Percentiles rank a stretch among this genome's conserved stretches.
Evolutionary conservation across 768 basidiomycete species (phyloP).

Genomic region (Porphyrellus cyaneotinctus): DNA sequence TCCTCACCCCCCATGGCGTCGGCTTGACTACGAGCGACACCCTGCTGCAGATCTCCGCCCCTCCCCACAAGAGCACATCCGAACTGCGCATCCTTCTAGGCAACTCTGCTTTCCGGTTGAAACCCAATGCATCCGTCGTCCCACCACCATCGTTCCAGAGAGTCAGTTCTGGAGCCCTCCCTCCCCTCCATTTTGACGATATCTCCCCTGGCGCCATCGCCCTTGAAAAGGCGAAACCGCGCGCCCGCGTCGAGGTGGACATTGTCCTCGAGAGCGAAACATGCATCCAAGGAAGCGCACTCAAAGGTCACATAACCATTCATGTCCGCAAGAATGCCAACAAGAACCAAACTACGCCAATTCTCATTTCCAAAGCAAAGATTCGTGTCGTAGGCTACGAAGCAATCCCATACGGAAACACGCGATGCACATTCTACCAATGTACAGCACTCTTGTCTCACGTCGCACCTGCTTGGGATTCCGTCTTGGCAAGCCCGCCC

Average conservation of each 20-base stretch:
- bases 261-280: conserved; percentile 71
- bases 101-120: conserved; percentile 52
- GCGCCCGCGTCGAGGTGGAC: conserved; percentile 78
- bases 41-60: conserved; percentile 47
- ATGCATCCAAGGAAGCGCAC: conserved; percentile 73
- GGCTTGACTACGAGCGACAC: conserved; percentile 47
- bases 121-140: conserved; percentile 46
- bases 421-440: conserved; percentile 82
- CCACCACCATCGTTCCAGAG: conserved; percentile 22
- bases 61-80: conserved; percentile 46
- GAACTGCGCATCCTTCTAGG: conserved; percentile 65
- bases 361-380: conserved; percentile 71
- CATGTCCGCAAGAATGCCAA: conserved; percentile 52
- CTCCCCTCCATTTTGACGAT: conserved; percentile 6
- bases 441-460: conserved; percentile 52
- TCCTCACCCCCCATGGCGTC: conserved; percentile 10
- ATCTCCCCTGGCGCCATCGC: conserved; percentile 32
- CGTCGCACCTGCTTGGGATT: conserved; percentile 43
- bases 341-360: conserved; percentile 46
- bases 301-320: conserved; percentile 69
- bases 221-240: conserved; percentile 69
- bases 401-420: conserved; percentile 50
- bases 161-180: conserved; percentile 2
- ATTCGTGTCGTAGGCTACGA: conserved; percentile 85
- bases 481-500: conserved; percentile 40